Base-by-base conservation (phyloP, 1,139 yeast genomes). In the Zygosaccharomyces pseudobailii region DNA sequence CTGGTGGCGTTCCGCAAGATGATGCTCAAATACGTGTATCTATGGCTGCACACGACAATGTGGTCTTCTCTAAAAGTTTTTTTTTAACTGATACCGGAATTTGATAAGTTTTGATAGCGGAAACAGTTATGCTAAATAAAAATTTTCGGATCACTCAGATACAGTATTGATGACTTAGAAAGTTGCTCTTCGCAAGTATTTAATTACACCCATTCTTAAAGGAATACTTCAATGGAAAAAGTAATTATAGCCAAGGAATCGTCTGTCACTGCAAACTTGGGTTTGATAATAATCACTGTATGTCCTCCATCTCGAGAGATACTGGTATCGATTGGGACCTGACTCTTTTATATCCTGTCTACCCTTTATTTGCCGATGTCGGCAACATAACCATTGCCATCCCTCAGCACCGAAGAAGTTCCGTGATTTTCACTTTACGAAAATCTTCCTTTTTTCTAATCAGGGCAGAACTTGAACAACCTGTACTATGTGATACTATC, bases 301-400 rank as follows among this genome's bases (percentile, higher is more conserved):
- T 43, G 20, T 80, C 89, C 0, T 87, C 74, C 63, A 61, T 86
- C 3, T 85, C 95, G 0, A 74, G 87, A 53, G 88, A 88, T 66
- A 92, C 89, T 34, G 96, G 96, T 21, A 65, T 74, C 6, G 69
- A 82, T 0, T 89, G 96, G 96, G 66, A 66, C 34, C 62, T 71
- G 49, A 76, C 80, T 0, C 59, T 80, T 24, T 78, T 79, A 35
- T 75, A 72, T 36, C 80, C 89, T 1, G 72, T 80, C 37, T 60
- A 74, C 4, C 82, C 78, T 54, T 73, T 84, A 0, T 84, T 82
- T 68, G 96, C 94, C 46, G 95, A 88, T 65, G 78, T 79, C 49
- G 97, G 96, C 43, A 87, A 87, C 62, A 65, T 87, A 4, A 75
- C 87, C 38, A 69, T 86, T 2, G 87, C 89, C 2, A 70, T 80